phyloP scores from a whole-genome alignment of 768 basidiomycete genomes.

The Mycena capillaripes region DNA sequence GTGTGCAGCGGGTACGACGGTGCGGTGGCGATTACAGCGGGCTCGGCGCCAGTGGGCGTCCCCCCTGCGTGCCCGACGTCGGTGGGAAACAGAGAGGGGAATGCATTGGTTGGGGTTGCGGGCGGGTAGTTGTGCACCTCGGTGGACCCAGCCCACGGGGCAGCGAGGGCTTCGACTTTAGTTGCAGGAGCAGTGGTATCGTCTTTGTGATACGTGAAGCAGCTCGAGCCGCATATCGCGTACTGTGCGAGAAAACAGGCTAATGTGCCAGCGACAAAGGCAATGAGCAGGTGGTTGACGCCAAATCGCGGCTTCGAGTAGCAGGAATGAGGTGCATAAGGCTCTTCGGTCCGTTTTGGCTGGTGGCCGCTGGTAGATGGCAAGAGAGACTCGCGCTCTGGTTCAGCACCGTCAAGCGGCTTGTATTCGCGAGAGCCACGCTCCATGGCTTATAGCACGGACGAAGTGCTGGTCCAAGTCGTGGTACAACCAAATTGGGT shows the following conservation, averaged over 20 bases:
- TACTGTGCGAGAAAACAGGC: slow-evolving; percentile 66
- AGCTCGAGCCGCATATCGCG: slow-evolving; percentile 57
- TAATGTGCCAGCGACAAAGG: slow-evolving; percentile 68
- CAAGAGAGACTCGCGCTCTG: slow-evolving; percentile 56
- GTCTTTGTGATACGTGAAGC: slow-evolving; percentile 47
- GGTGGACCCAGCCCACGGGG: slow-evolving; percentile 82
- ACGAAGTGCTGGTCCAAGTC: not conserved
- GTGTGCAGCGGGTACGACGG: slow-evolving; percentile 86
- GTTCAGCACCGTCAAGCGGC: slow-evolving; percentile 20
- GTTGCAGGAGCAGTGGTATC: slow-evolving; percentile 13
- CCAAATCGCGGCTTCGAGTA: slow-evolving; percentile 47
- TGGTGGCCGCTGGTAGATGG: slow-evolving; percentile 37
- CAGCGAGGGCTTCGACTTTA: slow-evolving; percentile 56
- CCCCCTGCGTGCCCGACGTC: slow-evolving; percentile 82
- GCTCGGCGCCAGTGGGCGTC: slow-evolving; percentile 86
- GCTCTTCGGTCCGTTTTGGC: slow-evolving; percentile 12
- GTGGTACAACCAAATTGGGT: not conserved
- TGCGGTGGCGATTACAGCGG: slow-evolving; percentile 79
- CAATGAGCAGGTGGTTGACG: slow-evolving; percentile 55
- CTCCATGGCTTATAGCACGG: slow-evolving; percentile 12
- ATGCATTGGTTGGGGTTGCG: slow-evolving; percentile 76
- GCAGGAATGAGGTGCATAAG: slow-evolving; percentile 31
- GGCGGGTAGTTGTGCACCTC: slow-evolving; percentile 81
- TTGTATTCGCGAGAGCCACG: slow-evolving; percentile 33
- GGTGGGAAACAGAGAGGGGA: slow-evolving; percentile 82